These are phyloP conservation scores for Rubia yunnanensis DNA, from an alignment of 257 asterid genomes.

Conservation along the genomic window DNA sequence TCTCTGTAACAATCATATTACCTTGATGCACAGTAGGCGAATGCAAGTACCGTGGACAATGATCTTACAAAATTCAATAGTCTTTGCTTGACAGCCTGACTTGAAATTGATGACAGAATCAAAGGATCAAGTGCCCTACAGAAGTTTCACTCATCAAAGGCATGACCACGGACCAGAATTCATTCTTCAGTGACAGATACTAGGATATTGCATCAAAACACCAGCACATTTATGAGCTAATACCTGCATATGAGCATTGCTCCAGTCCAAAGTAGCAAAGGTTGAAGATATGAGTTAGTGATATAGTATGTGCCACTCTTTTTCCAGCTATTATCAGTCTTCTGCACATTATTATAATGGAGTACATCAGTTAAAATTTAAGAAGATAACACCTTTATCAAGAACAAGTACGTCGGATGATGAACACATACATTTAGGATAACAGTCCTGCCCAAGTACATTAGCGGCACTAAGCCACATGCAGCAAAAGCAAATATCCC, in stretches of 20 bases:
- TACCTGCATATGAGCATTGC: slow-evolving; percentile 29
- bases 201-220: neutral
- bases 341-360: slow-evolving; percentile 10
- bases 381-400: neutral
- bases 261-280: slow-evolving; percentile 30
- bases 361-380: slow-evolving; percentile 4
- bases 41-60: slow-evolving; percentile 24
- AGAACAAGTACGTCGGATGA: neutral
- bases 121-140: slow-evolving; percentile 27
- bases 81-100: slow-evolving; percentile 27
- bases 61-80: slow-evolving; percentile 25
- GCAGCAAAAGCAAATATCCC: slow-evolving; percentile 22
- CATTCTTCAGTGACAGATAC: neutral
- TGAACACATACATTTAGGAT: slow-evolving; percentile 20
- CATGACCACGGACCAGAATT: neutral
- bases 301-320: slow-evolving; percentile 14
- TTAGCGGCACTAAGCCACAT: slow-evolving; percentile 21
- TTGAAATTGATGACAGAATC: slow-evolving; percentile 18
- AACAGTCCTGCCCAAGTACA: slow-evolving; percentile 15
- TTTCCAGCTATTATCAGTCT: slow-evolving; percentile 22
- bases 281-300: slow-evolving; percentile 21
- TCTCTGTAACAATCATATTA: slow-evolving; percentile 8
- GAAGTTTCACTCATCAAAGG: neutral
- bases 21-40: slow-evolving; percentile 28
- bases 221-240: neutral